A percentile compares a stretch with the other conserved stretches of the same genome.
phyloP scores from a whole-genome alignment of 208 protist species.

The Trypanosoma lewisi region DNA sequence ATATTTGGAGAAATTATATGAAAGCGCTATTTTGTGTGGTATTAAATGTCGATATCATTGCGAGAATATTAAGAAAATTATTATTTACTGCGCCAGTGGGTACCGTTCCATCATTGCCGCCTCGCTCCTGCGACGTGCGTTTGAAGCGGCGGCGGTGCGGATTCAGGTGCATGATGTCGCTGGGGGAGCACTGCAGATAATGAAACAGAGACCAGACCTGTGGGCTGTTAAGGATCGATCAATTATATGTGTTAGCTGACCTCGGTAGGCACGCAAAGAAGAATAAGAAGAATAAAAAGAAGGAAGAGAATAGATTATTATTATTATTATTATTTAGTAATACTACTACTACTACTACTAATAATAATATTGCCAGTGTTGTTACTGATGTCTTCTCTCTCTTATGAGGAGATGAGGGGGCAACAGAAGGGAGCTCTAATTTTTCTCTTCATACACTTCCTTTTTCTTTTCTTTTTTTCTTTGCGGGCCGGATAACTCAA shows the following conservation, averaged over 20 bases:
- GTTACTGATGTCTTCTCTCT: too few species aligned
- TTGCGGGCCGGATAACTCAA: neutral
- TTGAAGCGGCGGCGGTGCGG: constrained; percentile 35
- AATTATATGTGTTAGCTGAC: constrained; percentile 89
- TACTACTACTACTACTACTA: too few species aligned
- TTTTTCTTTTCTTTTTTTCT: neutral
- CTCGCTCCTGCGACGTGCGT: constrained; percentile 60
- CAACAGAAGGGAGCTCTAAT: too few species aligned
- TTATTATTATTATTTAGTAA: too few species aligned
- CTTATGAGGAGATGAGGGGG: too few species aligned
- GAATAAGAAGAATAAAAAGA: neutral
- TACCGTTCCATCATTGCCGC: constrained; percentile 80
- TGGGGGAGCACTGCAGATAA: constrained; percentile 76
- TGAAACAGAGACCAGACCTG: constrained; percentile 77
- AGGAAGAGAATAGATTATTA: too few species aligned
- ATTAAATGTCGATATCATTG: constrained; percentile 25
- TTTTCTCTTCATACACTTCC: too few species aligned
- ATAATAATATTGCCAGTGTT: too few species aligned
- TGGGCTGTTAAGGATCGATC: constrained; percentile 81
- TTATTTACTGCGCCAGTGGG: constrained; percentile 74
- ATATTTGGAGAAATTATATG: constrained; percentile 36
- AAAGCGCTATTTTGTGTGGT: constrained; percentile 28
- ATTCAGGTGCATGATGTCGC: constrained; percentile 51
- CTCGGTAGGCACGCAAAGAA: constrained; percentile 42
- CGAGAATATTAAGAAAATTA: constrained; percentile 33